Base-by-base conservation (phyloP, 2,329 filamentous ascomycete genomes). In the Teratosphaeria epicoccoides region DNA sequence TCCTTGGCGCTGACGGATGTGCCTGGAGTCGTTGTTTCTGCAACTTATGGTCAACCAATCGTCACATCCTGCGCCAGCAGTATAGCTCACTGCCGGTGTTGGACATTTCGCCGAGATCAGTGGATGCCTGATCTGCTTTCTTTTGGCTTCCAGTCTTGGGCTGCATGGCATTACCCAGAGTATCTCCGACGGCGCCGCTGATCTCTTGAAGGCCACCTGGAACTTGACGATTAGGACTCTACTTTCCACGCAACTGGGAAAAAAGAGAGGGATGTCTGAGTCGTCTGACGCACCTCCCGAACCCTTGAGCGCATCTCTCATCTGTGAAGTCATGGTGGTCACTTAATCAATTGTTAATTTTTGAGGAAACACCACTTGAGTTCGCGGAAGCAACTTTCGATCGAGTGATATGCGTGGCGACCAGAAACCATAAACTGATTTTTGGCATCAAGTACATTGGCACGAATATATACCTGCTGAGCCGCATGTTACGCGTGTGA, bases 251-350 rank as follows among this genome's bases (percentile, higher is more conserved):
- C 43, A 43, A 6, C 48, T 37, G 40, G 23, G 11, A 12, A n/a
- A n/a, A n/a, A n/a, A n/a, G n/a, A n/a, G n/a, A n/a, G n/a, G n/a
- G n/a, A n/a, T n/a, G n/a, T n/a, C 43, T 28, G 46, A 14, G 29
- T 47, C 29, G 10, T 40, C 6, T 17, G 14, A 55, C 56, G 37
- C 46, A 63, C 62, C 55, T 28, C 61, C 61, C 22, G 59, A 51
- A 6, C 63, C 62, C 45, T 63, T 63, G 54, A 63, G 56, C n/a
- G 63, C 63, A 28, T 63, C 57, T 50, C 55, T 59, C 62, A 65
- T 65, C 9, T 47, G 20, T 11, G 28, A n/a, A 24, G 46, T 49
- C 46, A 48, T 48, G n/a, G 12, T 49, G 11, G 24, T 47, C 33
- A 10, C 9, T 26, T 17, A 24, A 24, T 24, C 5, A 46, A 2